Percentiles rank a stretch among this genome's conserved stretches.
Conservation (phyloP, 2,329 filamentous ascomycete species). For the Aspergillus aculeatus region DNA sequence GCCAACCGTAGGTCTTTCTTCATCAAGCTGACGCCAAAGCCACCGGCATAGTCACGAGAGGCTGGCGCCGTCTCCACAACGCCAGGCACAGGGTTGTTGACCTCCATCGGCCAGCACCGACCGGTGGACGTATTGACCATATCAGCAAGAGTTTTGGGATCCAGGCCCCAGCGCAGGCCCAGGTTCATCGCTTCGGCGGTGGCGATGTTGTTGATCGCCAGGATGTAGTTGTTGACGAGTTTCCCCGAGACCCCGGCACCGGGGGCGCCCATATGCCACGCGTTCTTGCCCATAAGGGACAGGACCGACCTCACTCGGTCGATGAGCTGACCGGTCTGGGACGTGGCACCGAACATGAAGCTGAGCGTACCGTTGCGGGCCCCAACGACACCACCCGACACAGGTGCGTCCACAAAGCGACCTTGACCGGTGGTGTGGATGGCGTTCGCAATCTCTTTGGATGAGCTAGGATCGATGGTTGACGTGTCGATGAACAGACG, state of each 20-base stretch:
- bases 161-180: slow-evolving; percentile 62
- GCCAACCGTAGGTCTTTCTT: slow-evolving; percentile 75
- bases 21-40: slow-evolving; percentile 77
- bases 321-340: slow-evolving; percentile 51
- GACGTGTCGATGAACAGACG: slow-evolving; percentile 94
- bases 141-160: slow-evolving; percentile 68
- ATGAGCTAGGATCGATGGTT: slow-evolving; percentile 89
- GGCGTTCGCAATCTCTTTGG: slow-evolving; percentile 69
- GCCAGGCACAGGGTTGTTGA: slow-evolving; percentile 91
- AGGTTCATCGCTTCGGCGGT: slow-evolving; percentile 67
- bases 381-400: slow-evolving; percentile 94
- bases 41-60: slow-evolving; percentile 70
- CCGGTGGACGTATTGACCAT: slow-evolving; percentile 94
- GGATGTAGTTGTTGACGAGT: slow-evolving; percentile 93
- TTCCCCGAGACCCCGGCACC: slow-evolving; percentile 87
- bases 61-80: slow-evolving; percentile 76
- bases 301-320: slow-evolving; percentile 67
- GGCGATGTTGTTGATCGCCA: slow-evolving; percentile 87
- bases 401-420: slow-evolving; percentile 87
- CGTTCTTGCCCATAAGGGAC: slow-evolving; percentile 78
- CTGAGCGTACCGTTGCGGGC: slow-evolving; percentile 83
- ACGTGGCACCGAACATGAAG: slow-evolving; percentile 84
- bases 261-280: slow-evolving; percentile 81
- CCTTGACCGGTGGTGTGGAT: slow-evolving; percentile 68
- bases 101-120: slow-evolving; percentile 91